These are phyloP conservation scores for Coccomyxa sp. DNA, from an alignment of 139 green algal species.

Conservation along the genomic window DNA sequence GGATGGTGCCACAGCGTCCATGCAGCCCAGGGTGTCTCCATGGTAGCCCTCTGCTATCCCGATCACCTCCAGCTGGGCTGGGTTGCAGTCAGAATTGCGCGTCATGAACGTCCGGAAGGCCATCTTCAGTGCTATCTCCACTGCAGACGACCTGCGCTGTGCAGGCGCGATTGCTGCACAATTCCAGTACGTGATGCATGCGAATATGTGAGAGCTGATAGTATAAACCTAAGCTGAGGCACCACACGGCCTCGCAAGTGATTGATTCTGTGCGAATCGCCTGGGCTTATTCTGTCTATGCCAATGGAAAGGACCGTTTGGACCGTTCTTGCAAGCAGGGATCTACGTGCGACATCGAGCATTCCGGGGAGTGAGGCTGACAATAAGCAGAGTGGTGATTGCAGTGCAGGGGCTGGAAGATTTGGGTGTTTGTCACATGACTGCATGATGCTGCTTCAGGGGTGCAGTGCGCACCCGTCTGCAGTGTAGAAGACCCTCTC, in stretches of 20 bases:
- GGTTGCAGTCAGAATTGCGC: slow-evolving; percentile 14
- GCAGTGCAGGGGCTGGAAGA: too few species aligned
- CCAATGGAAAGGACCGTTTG: too few species aligned
- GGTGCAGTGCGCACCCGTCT: slow-evolving; percentile 53
- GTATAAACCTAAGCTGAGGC: too few species aligned
- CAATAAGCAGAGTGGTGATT: too few species aligned
- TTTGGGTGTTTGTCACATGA: too few species aligned
- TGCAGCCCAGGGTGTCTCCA: slow-evolving; percentile 93
- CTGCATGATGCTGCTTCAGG: not conserved
- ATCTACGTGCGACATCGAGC: too few species aligned
- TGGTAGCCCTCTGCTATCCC: slow-evolving; percentile 89
- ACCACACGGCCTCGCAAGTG: too few species aligned
- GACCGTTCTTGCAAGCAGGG: too few species aligned
- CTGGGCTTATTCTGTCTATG: too few species aligned
- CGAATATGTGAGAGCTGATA: not conserved
- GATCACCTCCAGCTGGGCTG: slow-evolving; percentile 63
- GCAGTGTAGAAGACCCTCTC: slow-evolving; percentile 85
- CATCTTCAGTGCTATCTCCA: slow-evolving; percentile 98
- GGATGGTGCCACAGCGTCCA: slow-evolving; percentile 74
- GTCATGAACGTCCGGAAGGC: slow-evolving; percentile 75
- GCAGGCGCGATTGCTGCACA: not conserved
- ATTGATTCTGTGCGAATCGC: too few species aligned
- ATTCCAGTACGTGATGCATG: too few species aligned
- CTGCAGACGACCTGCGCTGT: slow-evolving; percentile 77
- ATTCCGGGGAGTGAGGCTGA: too few species aligned